Conservation (phyloP, 805 yeast genomes). For the Nakazawaea ishiwadae region DNA sequence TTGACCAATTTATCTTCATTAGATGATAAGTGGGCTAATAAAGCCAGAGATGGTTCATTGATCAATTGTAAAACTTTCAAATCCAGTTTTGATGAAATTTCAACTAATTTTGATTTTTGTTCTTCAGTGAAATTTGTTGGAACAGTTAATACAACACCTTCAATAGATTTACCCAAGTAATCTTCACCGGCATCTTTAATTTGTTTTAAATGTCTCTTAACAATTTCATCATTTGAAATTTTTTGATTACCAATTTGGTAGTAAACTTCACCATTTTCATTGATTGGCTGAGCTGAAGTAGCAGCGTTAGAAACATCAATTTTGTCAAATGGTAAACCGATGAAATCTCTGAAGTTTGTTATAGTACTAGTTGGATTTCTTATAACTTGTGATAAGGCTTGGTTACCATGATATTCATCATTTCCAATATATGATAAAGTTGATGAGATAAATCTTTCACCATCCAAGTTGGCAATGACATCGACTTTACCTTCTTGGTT, state of each 20-base stretch:
- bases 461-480: constrained; percentile 98
- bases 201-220: constrained; percentile 78
- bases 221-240: constrained; percentile 70
- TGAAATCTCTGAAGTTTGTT: constrained; percentile 87
- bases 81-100: constrained; percentile 66
- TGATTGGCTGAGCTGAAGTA: constrained; percentile 68
- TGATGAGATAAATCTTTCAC: constrained; percentile 95
- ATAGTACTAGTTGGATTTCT: constrained; percentile 88
- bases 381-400: constrained; percentile 87
- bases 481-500: constrained; percentile 86
- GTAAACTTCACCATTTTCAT: constrained; percentile 61
- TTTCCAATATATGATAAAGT: constrained; percentile 86
- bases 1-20: constrained; percentile 42
- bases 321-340: constrained; percentile 70
- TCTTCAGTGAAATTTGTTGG: constrained; percentile 81
- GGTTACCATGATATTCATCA: constrained; percentile 97
- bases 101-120: constrained; percentile 61
- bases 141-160: constrained; percentile 82
- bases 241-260: constrained; percentile 55
- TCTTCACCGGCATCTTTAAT: constrained; percentile 88
- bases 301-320: constrained; percentile 67
- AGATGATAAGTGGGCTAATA: constrained; percentile 68
- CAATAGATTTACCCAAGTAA: constrained; percentile 75
- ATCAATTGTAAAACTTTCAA: constrained; percentile 80
- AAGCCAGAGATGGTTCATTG: constrained; percentile 89